Evolutionary conservation across 2,329 filamentous ascomycete genomes (phyloP), one percentile per base, ranked within the genome.

Genomic region (Colletotrichum sansevieriae): DNA sequence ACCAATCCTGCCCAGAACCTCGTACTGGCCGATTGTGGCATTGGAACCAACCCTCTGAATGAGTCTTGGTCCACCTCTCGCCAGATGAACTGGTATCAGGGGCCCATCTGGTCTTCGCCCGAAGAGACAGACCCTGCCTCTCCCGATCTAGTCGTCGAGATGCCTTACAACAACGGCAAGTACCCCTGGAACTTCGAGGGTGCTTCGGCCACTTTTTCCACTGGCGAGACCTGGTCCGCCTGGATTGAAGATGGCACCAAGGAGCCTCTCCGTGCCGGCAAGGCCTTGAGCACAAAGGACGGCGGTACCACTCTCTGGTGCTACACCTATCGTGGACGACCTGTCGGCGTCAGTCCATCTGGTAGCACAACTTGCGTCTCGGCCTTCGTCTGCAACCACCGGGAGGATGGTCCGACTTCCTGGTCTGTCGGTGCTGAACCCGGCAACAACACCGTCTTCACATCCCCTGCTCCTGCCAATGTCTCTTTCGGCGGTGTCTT

Each of bases 61-160:
- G 73, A 76, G 10, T 75, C 74, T 39, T 82, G 80, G 80, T 82
- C 80, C 7, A 82, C 81, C 5, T 82, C 80, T 51, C 80, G 80
- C 46, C 80, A 82, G 71, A 79, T 82, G 73, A 82, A 82, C 70
- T 82, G 81, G 81, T 82, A 82, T 63, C 62, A 78, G 52, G 76
- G 80, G 10, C 76, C 81, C 49, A 65, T 73, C 39, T 82, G 80
- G 80, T 77, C 79, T 13, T 72, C 73, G 4, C 75, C 75, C 35
- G 77, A 74, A 43, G 76, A 76, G 35, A 72, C 74, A 12, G 79
- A 80, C 43, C 80, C 80, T 11, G 73, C 75, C 13, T 75, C 77
- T 29, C 79, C 80, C 11, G 76, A 81, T 39, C 76, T 81, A 77
- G 75, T 77, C 15, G 78, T 81, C 12, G 75, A 82, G 70, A 75